Evolutionary conservation across 495 filamentous ascomycete genomes (phyloP), one percentile per base, ranked within the genome.

Genomic region (Xylaria palmicola): DNA sequence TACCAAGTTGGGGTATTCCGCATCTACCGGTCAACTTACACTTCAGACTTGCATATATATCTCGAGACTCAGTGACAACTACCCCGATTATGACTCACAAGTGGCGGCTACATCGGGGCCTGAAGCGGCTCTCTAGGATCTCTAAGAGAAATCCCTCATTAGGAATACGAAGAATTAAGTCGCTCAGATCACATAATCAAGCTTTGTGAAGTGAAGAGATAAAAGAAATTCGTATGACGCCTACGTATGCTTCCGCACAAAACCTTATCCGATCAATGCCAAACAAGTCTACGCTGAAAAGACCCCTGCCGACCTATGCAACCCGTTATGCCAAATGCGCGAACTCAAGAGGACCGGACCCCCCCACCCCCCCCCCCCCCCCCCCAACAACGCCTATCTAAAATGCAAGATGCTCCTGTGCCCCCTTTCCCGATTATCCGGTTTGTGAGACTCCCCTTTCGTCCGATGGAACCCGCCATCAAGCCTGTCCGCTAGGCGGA

Each of bases 401-500:
- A 24, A 40, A 59, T 51, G 57, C 47, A 52, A n/a, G 13, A 44
- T 44, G 37, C 47, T 40, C 57, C n/a, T 52, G 4, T 44, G 7
- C 19, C 17, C 26, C 26, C 6, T 36, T 43, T 27, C 57, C 20
- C 2, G 6, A n/a, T n/a, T 60, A 45, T 52, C 19, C 47, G 36
- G 37, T 30, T 19, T 17, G n/a, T 17, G 52, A 52, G 6, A 12
- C 29, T 22, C 10, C 13, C 29, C 29, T 3, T 13, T 26, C 34
- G 5, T 36, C 39, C 44, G 48, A 44, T 9, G 19, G 26, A 32
- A 48, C 34, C 61, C 47, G 34, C 43, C 9, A n/a, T 60, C 54
- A 47, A 47, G 30, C 60, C 22, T 61, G 45, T 6, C 36, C 41
- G 43, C 55, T 36, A 2, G 40, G 65, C 15, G 56, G 41, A 13